These are phyloP conservation scores for Yamadazyma friedrichii DNA, from an alignment of 1,139 yeast species.

Conservation along the genomic window DNA sequence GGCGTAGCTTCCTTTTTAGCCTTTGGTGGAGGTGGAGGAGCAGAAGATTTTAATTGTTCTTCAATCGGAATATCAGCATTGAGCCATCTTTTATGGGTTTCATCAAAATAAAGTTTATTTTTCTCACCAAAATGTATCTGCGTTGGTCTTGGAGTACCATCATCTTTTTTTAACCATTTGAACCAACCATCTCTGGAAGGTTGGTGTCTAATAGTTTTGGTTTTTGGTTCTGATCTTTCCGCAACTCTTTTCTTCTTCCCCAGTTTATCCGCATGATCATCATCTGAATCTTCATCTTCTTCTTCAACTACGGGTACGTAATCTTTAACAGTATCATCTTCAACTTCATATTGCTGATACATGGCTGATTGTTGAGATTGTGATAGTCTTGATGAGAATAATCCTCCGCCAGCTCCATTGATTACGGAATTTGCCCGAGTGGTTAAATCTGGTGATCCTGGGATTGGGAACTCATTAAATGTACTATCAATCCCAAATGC, in stretches of 20 bases:
- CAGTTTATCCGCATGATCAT: slow-evolving; percentile 20
- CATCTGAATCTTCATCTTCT: slow-evolving; percentile 42
- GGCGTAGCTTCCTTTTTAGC: slow-evolving; percentile 34
- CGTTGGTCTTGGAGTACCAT: slow-evolving; percentile 70
- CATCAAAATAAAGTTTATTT: slow-evolving; percentile 75
- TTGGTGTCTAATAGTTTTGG: slow-evolving; percentile 5
- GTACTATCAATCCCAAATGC: slow-evolving; percentile 26
- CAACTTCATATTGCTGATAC: slow-evolving; percentile 49
- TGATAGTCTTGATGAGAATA: slow-evolving; percentile 40
- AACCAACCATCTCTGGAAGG: slow-evolving; percentile 43
- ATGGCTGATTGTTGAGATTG: slow-evolving; percentile 48
- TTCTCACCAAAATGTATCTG: slow-evolving; percentile 87
- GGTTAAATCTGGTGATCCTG: slow-evolving; percentile 47
- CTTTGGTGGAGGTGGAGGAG: slow-evolving; percentile 76
- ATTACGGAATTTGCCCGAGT: slow-evolving; percentile 48
- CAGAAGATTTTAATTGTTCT: slow-evolving; percentile 59
- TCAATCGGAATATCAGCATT: slow-evolving; percentile 67
- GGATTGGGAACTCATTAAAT: slow-evolving; percentile 45
- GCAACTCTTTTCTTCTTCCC: slow-evolving; percentile 16
- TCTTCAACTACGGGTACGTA: slow-evolving; percentile 47
- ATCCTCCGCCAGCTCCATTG: slow-evolving; percentile 38
- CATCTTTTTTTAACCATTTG: slow-evolving; percentile 47
- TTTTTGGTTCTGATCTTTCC: slow-evolving; percentile 11
- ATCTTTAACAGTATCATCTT: slow-evolving; percentile 47
- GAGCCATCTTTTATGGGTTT: slow-evolving; percentile 84